Base-by-base conservation (phyloP, 192 early-diverging fungal genomes). In the Martensiomyces pterosporus region DNA sequence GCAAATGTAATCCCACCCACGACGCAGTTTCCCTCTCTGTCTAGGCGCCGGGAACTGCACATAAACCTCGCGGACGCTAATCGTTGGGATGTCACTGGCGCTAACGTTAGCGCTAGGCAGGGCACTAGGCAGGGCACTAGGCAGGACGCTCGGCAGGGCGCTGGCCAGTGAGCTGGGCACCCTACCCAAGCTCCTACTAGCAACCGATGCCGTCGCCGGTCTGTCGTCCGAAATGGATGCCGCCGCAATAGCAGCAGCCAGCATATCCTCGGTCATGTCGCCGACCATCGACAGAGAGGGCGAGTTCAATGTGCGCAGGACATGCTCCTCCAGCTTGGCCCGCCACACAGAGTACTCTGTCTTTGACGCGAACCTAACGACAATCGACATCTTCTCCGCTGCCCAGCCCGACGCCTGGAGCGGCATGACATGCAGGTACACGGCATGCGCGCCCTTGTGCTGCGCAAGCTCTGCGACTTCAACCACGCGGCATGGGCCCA, bases 1-100 rank as follows among this genome's bases (percentile, higher is more conserved):
- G 47, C 70, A 53, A 45, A 73, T 24, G 57, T 67, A 62, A 39
- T 73, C 64, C 70, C 70, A 73, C 8, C 70, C 70, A 1, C 64
- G 62, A 1, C 70, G 63, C 46, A 73, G 39, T 40, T 67, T 66
- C 40, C 70, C 59, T 24, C 49, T 45, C 16, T 67, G 63, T 26
- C 49, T 52, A 5, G 70, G 44, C 9, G 49, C 49, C 33, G 70
- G 70, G 17, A 67, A 65, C 34, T 47, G 53, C 51, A 65, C 64
- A 16, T 67, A 73, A 25, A 73, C 64, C n/a, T 71, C 67, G 40
- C 67, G 67, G 48, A 71, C 60, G 44, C 52, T 71, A 40, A 71
- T 71, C 0, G 67, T 64, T 25, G 67, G 67, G 38, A 71, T 55
- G 8, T 71, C 67, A 39, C 21, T 52, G 19, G 33, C 36, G 37